Percentiles rank a stretch among this genome's conserved stretches.
Conservation (phyloP, 2,329 filamentous ascomycete species). For the Polytolypa hystricis region DNA sequence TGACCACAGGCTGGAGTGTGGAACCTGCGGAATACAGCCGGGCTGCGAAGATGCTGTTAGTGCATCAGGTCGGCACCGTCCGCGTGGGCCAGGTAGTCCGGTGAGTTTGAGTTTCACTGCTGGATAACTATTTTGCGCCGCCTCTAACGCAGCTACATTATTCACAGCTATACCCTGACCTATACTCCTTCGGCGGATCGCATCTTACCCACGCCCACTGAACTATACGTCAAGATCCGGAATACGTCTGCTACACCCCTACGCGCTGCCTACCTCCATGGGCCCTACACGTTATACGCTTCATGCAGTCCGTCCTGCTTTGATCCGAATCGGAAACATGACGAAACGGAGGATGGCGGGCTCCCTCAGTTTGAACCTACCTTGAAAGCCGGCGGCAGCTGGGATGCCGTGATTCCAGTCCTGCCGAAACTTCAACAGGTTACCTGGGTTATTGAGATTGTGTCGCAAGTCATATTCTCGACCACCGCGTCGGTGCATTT, state of each 20-base stretch:
- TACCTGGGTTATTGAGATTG: slow-evolving; percentile 82
- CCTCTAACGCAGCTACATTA: not conserved
- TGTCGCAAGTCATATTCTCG: slow-evolving; percentile 91
- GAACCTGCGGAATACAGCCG: slow-evolving; percentile 14
- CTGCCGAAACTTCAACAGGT: slow-evolving; percentile 58
- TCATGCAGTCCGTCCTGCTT: slow-evolving; percentile 76
- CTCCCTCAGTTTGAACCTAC: slow-evolving; percentile 90
- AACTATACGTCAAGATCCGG: slow-evolving; percentile 75
- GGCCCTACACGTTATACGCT: slow-evolving; percentile 82
- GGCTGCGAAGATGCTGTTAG: slow-evolving; percentile 59
- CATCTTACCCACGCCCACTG: slow-evolving; percentile 73
- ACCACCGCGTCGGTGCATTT: slow-evolving; percentile 76
- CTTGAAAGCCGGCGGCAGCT: slow-evolving; percentile 84
- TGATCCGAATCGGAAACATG: slow-evolving; percentile 68
- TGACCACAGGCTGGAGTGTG: slow-evolving; percentile 25
- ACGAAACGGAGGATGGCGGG: slow-evolving; percentile 58
- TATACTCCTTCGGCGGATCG: slow-evolving; percentile 84
- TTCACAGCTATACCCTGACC: slow-evolving; percentile 60
- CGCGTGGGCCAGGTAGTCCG: slow-evolving; percentile 91
- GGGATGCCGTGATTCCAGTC: slow-evolving; percentile 68
- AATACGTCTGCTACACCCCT: slow-evolving; percentile 86
- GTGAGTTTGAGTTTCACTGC: slow-evolving; percentile 45
- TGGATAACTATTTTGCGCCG: no score
- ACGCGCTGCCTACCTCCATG: slow-evolving; percentile 90
- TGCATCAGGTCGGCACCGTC: slow-evolving; percentile 83